Base-by-base conservation (phyloP, 1,284 basidiomycete genomes). In the Tausonia pullulans region DNA sequence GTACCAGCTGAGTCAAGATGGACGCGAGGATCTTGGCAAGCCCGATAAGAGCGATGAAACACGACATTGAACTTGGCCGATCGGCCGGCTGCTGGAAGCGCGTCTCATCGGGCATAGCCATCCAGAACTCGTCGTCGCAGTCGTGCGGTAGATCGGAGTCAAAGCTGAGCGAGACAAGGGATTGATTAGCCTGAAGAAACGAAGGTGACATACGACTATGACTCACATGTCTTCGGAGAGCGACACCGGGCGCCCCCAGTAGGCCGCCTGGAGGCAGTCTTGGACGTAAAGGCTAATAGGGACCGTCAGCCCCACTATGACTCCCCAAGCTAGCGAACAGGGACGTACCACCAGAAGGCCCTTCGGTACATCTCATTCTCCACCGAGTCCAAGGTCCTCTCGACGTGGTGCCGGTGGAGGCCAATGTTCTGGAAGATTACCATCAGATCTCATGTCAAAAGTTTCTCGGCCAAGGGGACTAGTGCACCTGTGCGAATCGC, bases 81-180 rank as follows among this genome's bases (percentile, higher is more conserved):
- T 40, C 55, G 27, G 27, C 27, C 2, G 51, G 11, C 13, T 60
- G 64, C 49, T 66, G 64, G 27, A 55, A 27, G 11, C 59, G 60
- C 11, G 43, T 51, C 2, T 41, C 53, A 8, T n/a, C 43, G 11
- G 41, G 43, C 49, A 52, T 54, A 4, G 61, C 56, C 43, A 48
- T 54, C 61, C 61, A 64, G 57, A 59, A 64, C 54, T 66, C 58
- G 58, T 66, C 65, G 54, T 66, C 65, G 40, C 61, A 62, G n/a
- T 66, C 65, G 41, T 14, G 14, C 4, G 65, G 65, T 7, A 62
- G 55, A 4, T 60, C 65, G 16, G 63, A 57, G 14, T 66, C 65
- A 27, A 66, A 63, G 55, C 65, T 66, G 49, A 10, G 52, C 5
- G 14, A 41, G 2, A 8, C 14, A 8, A 27, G 27, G 39, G 39